A percentile compares a stretch with the other conserved stretches of the same genome.
Conservation (phyloP, 1,284 basidiomycete genomes). For the Tylopilus sp. region DNA sequence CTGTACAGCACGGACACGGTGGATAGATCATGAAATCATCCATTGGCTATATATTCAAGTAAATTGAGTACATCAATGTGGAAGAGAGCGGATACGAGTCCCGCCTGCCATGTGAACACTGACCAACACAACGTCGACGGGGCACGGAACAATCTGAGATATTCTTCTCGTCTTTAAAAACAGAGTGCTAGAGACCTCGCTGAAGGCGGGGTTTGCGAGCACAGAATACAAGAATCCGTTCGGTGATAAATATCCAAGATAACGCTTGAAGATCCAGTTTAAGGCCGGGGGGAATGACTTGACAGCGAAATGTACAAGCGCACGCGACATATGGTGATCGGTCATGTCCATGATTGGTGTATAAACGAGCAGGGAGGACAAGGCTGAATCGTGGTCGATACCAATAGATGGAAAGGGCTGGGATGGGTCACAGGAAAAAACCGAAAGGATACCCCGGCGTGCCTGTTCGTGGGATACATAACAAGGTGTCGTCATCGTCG, state of each 20-base stretch:
- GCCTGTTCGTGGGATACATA: constrained; percentile 36
- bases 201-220: constrained; percentile 30
- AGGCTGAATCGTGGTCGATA: constrained; percentile 57
- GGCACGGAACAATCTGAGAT: constrained; percentile 15
- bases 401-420: constrained; percentile 40
- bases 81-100: constrained; percentile 24
- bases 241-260: constrained; percentile 33
- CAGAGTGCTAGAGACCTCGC: constrained; percentile 24
- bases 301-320: constrained; percentile 52
- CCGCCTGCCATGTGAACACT: constrained; percentile 34
- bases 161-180: constrained; percentile 24
- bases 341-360: constrained; percentile 40
- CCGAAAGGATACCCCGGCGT: constrained; percentile 37
- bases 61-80: constrained; percentile 41
- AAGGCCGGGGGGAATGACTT: constrained; percentile 49
- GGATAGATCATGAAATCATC: constrained; percentile 50
- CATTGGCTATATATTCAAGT: constrained; percentile 47
- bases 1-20: constrained; percentile 43
- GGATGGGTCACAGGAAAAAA: not conserved
- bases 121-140: constrained; percentile 35
- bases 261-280: constrained; percentile 48
- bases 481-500: constrained; percentile 20
- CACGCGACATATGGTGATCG: constrained; percentile 28
- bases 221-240: constrained; percentile 29
- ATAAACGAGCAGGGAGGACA: constrained; percentile 52